Base-by-base conservation (phyloP, 306 rosid genomes). In the Sphenostylis stenocarpa region DNA sequence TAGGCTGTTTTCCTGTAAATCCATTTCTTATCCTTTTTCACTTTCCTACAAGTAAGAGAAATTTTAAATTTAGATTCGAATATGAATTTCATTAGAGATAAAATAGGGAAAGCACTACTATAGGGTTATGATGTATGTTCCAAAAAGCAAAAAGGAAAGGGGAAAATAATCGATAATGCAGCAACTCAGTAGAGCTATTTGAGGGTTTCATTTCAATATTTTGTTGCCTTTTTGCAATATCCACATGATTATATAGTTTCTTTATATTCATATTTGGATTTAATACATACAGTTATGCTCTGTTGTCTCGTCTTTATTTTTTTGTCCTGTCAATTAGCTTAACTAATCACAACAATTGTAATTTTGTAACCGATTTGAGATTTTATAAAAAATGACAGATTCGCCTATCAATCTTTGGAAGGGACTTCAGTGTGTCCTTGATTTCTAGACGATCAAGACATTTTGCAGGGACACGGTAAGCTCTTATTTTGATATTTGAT, bases 401-500 rank as follows among this genome's bases (percentile, higher is more conserved):
- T 24, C 96, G 98, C 41, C 80, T 90, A 80, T 92, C 98, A 45
- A 90, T 95, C 58, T 95, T 88, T 75, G 98, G 98, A 75, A 90
- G 93, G 89, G 97, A 95, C 82, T 92, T 95, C 80, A 83, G 96
- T 61, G 86, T 90, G 74, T 83, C 92, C 79, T 67, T 95, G 86
- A 86, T 95, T 82, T 91, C 98, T 78, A 88, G 97, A 66, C 95
- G 98, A 67, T 95, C 98, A 73, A 90, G 97, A 66, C 97, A 92
- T 87, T 95, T 95, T 87, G 98, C 98, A 6, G 98, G 98, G 84
- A 95, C 98, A 74, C 97, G 97, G 98, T 93, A 81, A 82, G 83
- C 36, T 77, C 51, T 49, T 78, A 11, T 44, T 83, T 41, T 19
- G 38, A 39, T 44, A 24, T 68, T 52, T 60, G 16, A 39, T 78